phyloP scores from a whole-genome alignment of 2,329 filamentous ascomycete species.

The Colletotrichum euphorbiae region DNA sequence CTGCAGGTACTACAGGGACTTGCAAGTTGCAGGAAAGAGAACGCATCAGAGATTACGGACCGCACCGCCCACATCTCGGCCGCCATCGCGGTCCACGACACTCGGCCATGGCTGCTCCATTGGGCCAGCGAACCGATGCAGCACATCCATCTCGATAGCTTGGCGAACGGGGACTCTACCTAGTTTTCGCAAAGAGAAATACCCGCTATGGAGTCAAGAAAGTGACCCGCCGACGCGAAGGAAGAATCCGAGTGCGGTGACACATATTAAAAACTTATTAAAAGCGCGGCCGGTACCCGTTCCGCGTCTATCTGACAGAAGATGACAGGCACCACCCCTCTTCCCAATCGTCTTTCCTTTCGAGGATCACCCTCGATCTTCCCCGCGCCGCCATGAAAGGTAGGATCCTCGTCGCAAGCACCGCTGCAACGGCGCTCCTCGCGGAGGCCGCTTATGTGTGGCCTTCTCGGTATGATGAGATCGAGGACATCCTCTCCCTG shows the following conservation, averaged over 20 bases:
- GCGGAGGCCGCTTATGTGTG: constrained; percentile 39
- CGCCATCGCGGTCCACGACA: constrained; percentile 20
- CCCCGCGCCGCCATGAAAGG: constrained; percentile 4
- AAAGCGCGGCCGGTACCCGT: not conserved
- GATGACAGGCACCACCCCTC: not conserved
- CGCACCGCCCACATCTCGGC: constrained; percentile 1
- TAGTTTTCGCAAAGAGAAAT: not conserved
- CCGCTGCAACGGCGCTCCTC: not conserved
- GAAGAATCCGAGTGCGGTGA: constrained; percentile 17
- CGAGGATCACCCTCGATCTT: not conserved
- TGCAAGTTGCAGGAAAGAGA: constrained; percentile 12
- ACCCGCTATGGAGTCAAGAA: constrained; percentile 28
- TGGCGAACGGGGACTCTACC: constrained; percentile 15
- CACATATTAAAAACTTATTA: not conserved
- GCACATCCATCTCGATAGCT: constrained; percentile 19
- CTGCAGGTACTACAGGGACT: not conserved
- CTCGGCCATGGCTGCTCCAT: constrained; percentile 26
- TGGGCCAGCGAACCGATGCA: constrained; percentile 31
- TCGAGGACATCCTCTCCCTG: constrained; percentile 42
- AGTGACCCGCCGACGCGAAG: not conserved
- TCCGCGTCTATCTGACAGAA: not conserved
- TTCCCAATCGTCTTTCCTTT: not conserved
- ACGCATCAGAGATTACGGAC: not conserved
- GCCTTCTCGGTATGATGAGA: constrained; percentile 42
- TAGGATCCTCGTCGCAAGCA: constrained; percentile 1